Base-by-base conservation (phyloP, 805 yeast species). In the Candida methanosorbosa region DNA sequence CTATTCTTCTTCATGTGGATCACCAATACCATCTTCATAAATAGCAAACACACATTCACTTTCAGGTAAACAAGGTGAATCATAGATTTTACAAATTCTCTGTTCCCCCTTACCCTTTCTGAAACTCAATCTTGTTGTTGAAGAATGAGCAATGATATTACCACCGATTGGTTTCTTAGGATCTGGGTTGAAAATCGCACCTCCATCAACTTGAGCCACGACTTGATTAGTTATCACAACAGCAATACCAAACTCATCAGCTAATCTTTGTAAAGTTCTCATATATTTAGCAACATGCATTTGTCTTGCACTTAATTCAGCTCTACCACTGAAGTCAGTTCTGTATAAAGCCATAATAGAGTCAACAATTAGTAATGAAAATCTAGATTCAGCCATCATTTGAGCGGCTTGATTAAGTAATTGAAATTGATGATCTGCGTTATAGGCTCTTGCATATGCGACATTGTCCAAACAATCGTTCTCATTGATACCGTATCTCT, bases 121-220 rank as follows among this genome's bases (percentile, higher is more conserved):
- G 57, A 92, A 78, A 36, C 83, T 81, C 39, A 92, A 69, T 50
- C 98, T 73, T 2, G 98, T 92, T 5, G 97, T 90, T 2, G 97
- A 87, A 15, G 95, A 79, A 57, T 92, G 98, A 1, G 97, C 98
- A 56, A 92, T 81, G 48, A 92, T 92, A 53, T 92, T 90, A 49
- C 98, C 98, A 41, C 98, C 98, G 46, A 92, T 90, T 14, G 98
- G 98, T 57, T 92, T 92, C 58, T 92, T 92, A 13, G 97, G 97
- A 57, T 92, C 98, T 1, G 96, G 95, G 48, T 88, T 87, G 57
- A 78, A 88, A 64, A 76, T 63, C 19, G 75, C 69, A 50, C 94
- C 94, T n/a, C 78, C 78, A 52, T 92, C 98, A 15, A 92, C 98
- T 59, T 88, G 97, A 4, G 97, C 97, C 6, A 86, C 96, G 17